A percentile compares a stretch with the other conserved stretches of the same genome.
These are phyloP conservation scores for Dactylorhiza incarnata DNA, from an alignment of 106 monocot species.

Conservation along the genomic window DNA sequence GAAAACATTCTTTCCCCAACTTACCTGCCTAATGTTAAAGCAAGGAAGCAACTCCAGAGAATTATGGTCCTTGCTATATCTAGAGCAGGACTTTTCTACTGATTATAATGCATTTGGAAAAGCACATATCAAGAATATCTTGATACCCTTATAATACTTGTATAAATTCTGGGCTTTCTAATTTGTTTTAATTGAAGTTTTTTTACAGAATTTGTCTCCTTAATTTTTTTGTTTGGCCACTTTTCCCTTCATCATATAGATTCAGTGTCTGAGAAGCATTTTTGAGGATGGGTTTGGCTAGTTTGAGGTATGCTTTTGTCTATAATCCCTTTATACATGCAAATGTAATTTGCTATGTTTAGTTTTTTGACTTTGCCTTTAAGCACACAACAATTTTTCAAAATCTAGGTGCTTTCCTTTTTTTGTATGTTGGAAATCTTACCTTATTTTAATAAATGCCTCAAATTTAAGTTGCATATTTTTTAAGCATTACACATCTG, in stretches of 20 bases:
- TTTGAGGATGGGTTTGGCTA: conserved; percentile 3
- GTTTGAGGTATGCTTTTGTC: background rate
- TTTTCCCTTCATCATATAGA: background rate
- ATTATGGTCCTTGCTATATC: background rate
- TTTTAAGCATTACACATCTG: too few relatives aligned
- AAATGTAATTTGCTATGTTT: background rate
- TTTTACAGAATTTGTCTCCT: background rate
- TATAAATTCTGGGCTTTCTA: background rate
- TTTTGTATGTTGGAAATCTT: background rate
- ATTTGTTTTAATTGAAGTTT: background rate
- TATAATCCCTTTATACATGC: background rate
- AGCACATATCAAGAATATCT: background rate
- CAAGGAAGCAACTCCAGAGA: background rate
- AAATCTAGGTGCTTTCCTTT: background rate
- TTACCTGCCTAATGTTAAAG: background rate
- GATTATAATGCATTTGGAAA: background rate
- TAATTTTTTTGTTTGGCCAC: background rate
- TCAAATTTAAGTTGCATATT: background rate
- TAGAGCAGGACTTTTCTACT: background rate
- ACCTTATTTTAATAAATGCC: background rate
- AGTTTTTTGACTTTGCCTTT: background rate
- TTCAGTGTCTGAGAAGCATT: background rate
- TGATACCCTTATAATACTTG: background rate
- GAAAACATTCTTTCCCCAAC: background rate
- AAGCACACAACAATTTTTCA: background rate